Evolutionary conservation across 1,139 yeast species (phyloP).

Genomic region (Maudiozyma humilis): DNA sequence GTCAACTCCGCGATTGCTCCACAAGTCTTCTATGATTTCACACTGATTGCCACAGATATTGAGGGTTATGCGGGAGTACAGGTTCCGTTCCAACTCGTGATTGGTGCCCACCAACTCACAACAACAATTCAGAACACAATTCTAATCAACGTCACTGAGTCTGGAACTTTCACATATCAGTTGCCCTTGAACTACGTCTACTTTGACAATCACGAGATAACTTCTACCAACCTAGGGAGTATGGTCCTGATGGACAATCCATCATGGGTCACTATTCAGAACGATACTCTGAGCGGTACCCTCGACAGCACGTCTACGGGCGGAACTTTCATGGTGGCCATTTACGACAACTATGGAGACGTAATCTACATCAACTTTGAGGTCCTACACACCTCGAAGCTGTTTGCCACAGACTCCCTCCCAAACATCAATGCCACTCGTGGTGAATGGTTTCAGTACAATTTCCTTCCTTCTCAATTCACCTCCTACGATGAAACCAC

Average conservation of each 20-base stretch:
- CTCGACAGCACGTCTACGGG: constrained; percentile 37
- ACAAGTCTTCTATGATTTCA: constrained; percentile 61
- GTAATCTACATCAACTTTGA: constrained; percentile 50
- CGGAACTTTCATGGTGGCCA: constrained; percentile 43
- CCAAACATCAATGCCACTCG: constrained; percentile 60
- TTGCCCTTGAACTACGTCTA: constrained; percentile 55
- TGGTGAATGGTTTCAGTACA: constrained; percentile 50
- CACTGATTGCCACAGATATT: constrained; percentile 72
- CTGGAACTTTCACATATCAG: constrained; percentile 42
- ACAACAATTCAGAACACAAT: constrained; percentile 43
- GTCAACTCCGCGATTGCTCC: constrained; percentile 85
- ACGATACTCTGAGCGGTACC: constrained; percentile 46
- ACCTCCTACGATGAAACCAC: constrained; percentile 46
- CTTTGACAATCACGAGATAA: constrained; percentile 50
- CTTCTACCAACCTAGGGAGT: constrained; percentile 45
- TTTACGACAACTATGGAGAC: constrained; percentile 59
- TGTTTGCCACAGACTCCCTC: constrained; percentile 47
- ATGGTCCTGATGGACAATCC: constrained; percentile 43
- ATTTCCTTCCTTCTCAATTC: constrained; percentile 45
- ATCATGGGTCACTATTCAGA: constrained; percentile 48
- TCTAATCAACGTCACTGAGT: constrained; percentile 59
- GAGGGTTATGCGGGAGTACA: constrained; percentile 67
- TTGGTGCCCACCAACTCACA: constrained; percentile 82
- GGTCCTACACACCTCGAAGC: constrained; percentile 32
- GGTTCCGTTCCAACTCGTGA: constrained; percentile 60